Evolutionary conservation across 768 basidiomycete genomes (phyloP), one percentile per base, ranked within the genome.

Genomic region (Russula brevipes): DNA sequence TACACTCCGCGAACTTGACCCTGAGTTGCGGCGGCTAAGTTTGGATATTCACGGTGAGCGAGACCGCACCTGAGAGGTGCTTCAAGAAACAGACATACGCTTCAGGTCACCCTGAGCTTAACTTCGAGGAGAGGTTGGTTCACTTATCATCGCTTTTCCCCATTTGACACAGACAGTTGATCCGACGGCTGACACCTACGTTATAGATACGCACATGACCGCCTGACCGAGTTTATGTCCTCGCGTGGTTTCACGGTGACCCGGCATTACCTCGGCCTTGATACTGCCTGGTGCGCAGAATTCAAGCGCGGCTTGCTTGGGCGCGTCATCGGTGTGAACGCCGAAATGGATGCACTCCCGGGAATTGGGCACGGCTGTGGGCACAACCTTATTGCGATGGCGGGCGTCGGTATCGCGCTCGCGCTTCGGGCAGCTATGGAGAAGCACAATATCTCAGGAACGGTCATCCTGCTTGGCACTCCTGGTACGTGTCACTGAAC

Each of bases 371-470:
- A 84, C 71, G 88, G 82, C 0, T 92, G 90, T 70, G 90, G 90
- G 0, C 90, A 93, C 73, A 91, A 92, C 72, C 78, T 93, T 65
- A 91, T 91, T 67, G 90, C 90, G 51, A 81, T 86, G 68, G 83
- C 84, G 66, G 90, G 89, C 45, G 83, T 89, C 39, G 91, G 86
- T 42, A 77, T 86, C 49, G 89, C 89, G 36, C 73, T 93, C 59
- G 87, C 87, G 39, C 79, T 91, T 57, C 87, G 86, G 71, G 79
- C 83, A 56, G 89, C 86, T 33, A 71, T 92, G 64, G 76, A 84
- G 73, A 77, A 80, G 57, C 83, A 85, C 71, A 75, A 83, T 68
- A 77, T 87, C 49, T 69, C 84, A 36, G 90, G 88, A 7, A 90
- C 80, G 59, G 75, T 93, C 42, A 76, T 92, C 60, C 78, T 92